phyloP scores from a whole-genome alignment of 2,329 filamentous ascomycete species.

The Colletotrichum melonis region DNA sequence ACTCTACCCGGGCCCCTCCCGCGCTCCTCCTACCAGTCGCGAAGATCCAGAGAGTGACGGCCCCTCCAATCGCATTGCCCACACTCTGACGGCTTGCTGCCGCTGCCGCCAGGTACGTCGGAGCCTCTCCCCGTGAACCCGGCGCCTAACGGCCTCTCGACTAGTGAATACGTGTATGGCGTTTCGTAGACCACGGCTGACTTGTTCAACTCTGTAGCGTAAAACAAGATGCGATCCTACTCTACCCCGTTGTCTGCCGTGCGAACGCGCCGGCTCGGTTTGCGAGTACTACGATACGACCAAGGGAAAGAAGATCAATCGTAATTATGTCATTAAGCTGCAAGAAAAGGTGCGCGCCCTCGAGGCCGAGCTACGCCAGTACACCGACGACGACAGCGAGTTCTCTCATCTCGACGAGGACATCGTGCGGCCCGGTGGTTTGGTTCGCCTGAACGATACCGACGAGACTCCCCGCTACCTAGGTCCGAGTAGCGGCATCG shows the following conservation, averaged over 20 bases:
- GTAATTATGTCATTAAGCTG: conserved; percentile 91
- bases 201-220: conserved; percentile 65
- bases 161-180: conserved; percentile 6
- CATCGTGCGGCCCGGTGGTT: conserved; percentile 86
- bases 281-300: conserved; percentile 97
- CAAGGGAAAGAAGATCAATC: conserved; percentile 86
- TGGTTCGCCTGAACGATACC: conserved; percentile 85
- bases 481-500: conserved; percentile 93
- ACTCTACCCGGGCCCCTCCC: conserved; percentile 44
- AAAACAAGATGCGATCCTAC: conserved; percentile 97
- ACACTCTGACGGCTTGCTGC: conserved; percentile 84
- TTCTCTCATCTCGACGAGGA: conserved; percentile 80
- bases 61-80: conserved; percentile 73
- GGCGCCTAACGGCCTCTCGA: not conserved
- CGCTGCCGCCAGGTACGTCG: conserved; percentile 78
- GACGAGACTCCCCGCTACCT: conserved; percentile 91
- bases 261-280: conserved; percentile 88
- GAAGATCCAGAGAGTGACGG: conserved; percentile 62
- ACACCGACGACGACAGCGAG: conserved; percentile 80
- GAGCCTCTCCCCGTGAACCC: conserved; percentile 30
- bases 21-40: conserved; percentile 43
- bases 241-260: conserved; percentile 90
- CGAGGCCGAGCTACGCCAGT: conserved; percentile 82
- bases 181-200: conserved; percentile 15
- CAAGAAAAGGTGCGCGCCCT: conserved; percentile 87